Evolutionary conservation across 805 yeast species (phyloP).

Genomic region (Zygotorulaspora sp.): DNA sequence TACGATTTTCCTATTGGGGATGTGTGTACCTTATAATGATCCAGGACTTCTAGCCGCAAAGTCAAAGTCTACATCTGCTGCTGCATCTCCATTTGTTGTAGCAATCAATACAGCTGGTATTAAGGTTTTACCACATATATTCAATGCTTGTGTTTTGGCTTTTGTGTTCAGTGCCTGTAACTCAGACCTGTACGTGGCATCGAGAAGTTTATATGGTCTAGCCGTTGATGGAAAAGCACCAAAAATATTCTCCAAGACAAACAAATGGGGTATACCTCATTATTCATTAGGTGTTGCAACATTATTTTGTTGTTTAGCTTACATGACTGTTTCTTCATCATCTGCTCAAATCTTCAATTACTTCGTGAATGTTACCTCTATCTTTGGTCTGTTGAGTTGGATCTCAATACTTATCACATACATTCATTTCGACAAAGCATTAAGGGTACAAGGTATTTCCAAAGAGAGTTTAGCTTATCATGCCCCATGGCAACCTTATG

Average conservation of each 20-base stretch:
- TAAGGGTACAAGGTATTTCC: conserved; percentile 47
- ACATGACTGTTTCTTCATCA: conserved; percentile 50
- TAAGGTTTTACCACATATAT: conserved; percentile 53
- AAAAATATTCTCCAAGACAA: conserved; percentile 43
- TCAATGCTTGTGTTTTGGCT: conserved; percentile 57
- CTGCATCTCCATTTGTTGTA: conserved; percentile 63
- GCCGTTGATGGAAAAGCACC: conserved; percentile 52
- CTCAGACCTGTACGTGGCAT: conserved; percentile 52
- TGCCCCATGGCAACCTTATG: conserved; percentile 52
- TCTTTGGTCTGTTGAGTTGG: conserved; percentile 67
- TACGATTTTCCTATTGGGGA: conserved; percentile 54
- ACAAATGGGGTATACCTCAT: conserved; percentile 54
- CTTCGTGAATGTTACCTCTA: conserved; percentile 61
- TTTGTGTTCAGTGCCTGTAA: conserved; percentile 50
- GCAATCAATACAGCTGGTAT: conserved; percentile 62
- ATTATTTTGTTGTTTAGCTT: conserved; percentile 43
- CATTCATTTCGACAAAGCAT: conserved; percentile 61
- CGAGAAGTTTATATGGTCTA: conserved; percentile 44
- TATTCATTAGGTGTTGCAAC: conserved; percentile 23
- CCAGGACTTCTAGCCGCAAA: conserved; percentile 46
- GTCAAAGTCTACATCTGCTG: conserved; percentile 52
- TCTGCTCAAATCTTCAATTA: conserved; percentile 55
- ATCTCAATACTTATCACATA: conserved; percentile 49
- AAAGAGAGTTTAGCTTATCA: conserved; percentile 55
- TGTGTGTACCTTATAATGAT: conserved; percentile 54